phyloP scores from a whole-genome alignment of 495 filamentous ascomycete species.

The Neurospora sublineolata region DNA sequence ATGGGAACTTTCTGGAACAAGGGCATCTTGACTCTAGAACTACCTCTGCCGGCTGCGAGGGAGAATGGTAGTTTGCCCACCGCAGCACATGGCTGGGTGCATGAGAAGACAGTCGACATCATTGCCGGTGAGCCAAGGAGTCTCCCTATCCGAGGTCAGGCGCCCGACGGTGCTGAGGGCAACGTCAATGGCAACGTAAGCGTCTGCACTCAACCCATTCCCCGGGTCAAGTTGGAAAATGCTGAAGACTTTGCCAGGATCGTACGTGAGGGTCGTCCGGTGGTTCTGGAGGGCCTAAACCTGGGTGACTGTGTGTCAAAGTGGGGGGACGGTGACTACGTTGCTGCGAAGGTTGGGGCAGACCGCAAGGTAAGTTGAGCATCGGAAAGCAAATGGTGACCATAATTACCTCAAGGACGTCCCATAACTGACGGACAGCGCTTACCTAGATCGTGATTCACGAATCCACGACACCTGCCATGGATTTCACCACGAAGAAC shows the following conservation, averaged over 20 bases:
- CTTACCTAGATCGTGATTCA: conserved; percentile 54
- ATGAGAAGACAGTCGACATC: conserved; percentile 19
- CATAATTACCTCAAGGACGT: not conserved
- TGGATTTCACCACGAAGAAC: conserved; percentile 78
- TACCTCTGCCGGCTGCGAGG: not conserved
- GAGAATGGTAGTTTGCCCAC: not conserved
- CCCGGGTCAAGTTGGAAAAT: conserved; percentile 38
- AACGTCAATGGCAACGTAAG: not conserved
- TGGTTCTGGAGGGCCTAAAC: conserved; percentile 51
- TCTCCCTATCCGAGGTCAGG: not conserved
- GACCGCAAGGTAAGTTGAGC: conserved; percentile 46
- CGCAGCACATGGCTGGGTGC: conserved; percentile 6
- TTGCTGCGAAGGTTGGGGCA: conserved; percentile 50
- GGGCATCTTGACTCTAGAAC: conserved; percentile 13
- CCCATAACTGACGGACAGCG: not conserved
- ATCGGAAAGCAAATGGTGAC: not conserved
- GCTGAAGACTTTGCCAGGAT: conserved; percentile 42
- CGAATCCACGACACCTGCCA: conserved; percentile 45
- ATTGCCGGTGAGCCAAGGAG: conserved; percentile 6
- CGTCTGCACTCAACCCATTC: conserved; percentile 25
- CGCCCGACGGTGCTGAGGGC: not conserved
- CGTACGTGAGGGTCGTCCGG: conserved; percentile 46
- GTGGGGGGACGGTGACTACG: conserved; percentile 57
- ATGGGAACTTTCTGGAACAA: conserved; percentile 42
- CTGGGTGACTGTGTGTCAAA: conserved; percentile 53